Conservation (phyloP, 2,329 filamentous ascomycete genomes). For the Cladosporium sp. region DNA sequence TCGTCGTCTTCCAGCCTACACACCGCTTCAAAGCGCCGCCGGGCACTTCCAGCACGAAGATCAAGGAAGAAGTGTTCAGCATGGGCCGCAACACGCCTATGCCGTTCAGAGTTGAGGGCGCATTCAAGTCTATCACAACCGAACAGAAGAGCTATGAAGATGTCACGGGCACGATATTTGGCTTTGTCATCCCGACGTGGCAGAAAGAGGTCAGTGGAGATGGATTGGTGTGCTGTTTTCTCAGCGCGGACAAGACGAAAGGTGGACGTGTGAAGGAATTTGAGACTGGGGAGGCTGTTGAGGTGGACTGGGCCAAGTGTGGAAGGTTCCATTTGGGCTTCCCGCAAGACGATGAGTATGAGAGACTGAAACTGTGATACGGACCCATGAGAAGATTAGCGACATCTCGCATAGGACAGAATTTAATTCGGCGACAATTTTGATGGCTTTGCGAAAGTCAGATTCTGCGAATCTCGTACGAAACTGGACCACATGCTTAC, state of each 20-base stretch:
- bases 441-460: too few species aligned
- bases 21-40: constrained; percentile 27
- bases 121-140: constrained; percentile 33
- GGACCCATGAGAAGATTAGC: too few species aligned
- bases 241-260: constrained; percentile 29
- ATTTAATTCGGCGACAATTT: too few species aligned
- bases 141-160: constrained; percentile 27
- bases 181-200: constrained; percentile 38
- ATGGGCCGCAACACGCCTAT: constrained; percentile 37
- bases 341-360: constrained; percentile 38
- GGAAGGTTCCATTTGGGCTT: constrained; percentile 42
- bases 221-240: constrained; percentile 36
- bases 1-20: constrained; percentile 37
- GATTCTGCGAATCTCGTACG: too few species aligned
- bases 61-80: constrained; percentile 25
- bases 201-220: constrained; percentile 38
- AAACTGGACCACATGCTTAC: too few species aligned
- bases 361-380: constrained; percentile 34
- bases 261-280: constrained; percentile 38
- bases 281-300: constrained; percentile 31
- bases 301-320: constrained; percentile 37
- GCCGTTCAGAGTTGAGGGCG: constrained; percentile 35
- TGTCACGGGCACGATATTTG: constrained; percentile 38
- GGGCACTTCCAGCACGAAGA: constrained; percentile 21
- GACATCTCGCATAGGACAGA: too few species aligned